Evolutionary conservation across 495 filamentous ascomycete genomes (phyloP).

Genomic region (Hypoxylon fuscum): DNA sequence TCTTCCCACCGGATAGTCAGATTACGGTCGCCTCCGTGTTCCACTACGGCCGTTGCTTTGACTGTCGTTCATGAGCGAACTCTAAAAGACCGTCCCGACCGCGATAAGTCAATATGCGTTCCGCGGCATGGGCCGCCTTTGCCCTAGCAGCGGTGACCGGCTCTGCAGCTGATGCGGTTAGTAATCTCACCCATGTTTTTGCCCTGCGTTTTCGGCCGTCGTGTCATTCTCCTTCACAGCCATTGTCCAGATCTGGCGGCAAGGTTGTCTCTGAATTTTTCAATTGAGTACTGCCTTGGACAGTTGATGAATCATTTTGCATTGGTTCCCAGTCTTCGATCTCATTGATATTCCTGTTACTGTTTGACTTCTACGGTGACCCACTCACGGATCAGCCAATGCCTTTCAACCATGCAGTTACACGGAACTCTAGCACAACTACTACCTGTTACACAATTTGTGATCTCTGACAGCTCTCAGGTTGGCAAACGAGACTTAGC

Average conservation of each 20-base stretch:
- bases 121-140: conserved; percentile 23
- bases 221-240: background rate
- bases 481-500: conserved; percentile 38
- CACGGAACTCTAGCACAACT: conserved; percentile 8
- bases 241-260: background rate
- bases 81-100: conserved; percentile 3
- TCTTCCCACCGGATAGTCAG: conserved; percentile 15
- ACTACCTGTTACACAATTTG: conserved; percentile 15
- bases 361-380: background rate
- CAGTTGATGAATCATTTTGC: too few species aligned
- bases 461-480: conserved; percentile 27
- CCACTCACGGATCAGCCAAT: conserved; percentile 2
- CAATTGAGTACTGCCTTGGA: too few species aligned
- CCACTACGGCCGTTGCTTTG: conserved; percentile 17
- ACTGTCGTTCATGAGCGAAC: conserved; percentile 13
- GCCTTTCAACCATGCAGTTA: conserved; percentile 16
- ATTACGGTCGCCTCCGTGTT: conserved; percentile 7
- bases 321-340: too few species aligned
- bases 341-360: too few species aligned
- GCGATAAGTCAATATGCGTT: conserved; percentile 31
- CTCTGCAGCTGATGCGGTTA: conserved; percentile 22
- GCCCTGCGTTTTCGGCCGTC: background rate
- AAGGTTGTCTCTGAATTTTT: background rate
- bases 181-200: conserved; percentile 16
- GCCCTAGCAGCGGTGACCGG: conserved; percentile 28